A percentile compares a stretch with the other conserved stretches of the same genome.
These are phyloP conservation scores for Talaromyces piceae DNA, from an alignment of 2,329 filamentous ascomycete genomes.

Conservation along the genomic window DNA sequence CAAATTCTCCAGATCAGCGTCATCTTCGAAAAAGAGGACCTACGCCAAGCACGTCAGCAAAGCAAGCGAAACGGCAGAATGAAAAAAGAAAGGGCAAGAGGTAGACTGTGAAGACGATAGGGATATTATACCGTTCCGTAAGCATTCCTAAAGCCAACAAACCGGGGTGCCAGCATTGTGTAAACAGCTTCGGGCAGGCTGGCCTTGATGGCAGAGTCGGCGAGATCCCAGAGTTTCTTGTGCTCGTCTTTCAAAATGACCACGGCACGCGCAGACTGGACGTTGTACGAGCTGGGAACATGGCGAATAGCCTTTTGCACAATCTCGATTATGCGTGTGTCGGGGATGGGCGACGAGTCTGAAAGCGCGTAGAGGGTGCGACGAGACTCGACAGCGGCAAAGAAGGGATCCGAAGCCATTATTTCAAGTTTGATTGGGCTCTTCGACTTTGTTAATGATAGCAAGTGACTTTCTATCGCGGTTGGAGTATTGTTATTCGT, in stretches of 20 bases:
- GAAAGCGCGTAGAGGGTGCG: slow-evolving; percentile 24
- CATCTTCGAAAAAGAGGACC: slow-evolving; percentile 9
- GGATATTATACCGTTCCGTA: slow-evolving; percentile 71
- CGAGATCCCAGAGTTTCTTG: slow-evolving; percentile 73
- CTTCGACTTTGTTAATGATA: too few relatives aligned
- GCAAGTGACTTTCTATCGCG: too few relatives aligned
- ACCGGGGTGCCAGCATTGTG: slow-evolving; percentile 16
- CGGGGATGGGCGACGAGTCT: slow-evolving; percentile 21
- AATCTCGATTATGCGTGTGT: slow-evolving; percentile 23
- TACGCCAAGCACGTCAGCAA: background rate
- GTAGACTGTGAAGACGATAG: too few relatives aligned
- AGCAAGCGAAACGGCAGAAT: too few relatives aligned
- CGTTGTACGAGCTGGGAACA: slow-evolving; percentile 53
- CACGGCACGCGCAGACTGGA: slow-evolving; percentile 38
- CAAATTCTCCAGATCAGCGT: slow-evolving; percentile 5
- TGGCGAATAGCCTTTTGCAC: slow-evolving; percentile 47
- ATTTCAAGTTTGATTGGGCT: background rate
- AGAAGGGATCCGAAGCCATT: slow-evolving; percentile 12
- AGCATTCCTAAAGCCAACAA: slow-evolving; percentile 55
- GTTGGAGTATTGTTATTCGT: too few relatives aligned
- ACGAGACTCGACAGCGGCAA: slow-evolving; percentile 22
- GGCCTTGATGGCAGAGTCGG: slow-evolving; percentile 46
- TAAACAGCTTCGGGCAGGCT: slow-evolving; percentile 55
- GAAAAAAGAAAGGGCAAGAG: too few relatives aligned
- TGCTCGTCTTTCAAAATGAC: slow-evolving; percentile 73